These are phyloP conservation scores for Halophytophthora polymorphica DNA, from an alignment of 352 stramenopile species.

Conservation along the genomic window DNA sequence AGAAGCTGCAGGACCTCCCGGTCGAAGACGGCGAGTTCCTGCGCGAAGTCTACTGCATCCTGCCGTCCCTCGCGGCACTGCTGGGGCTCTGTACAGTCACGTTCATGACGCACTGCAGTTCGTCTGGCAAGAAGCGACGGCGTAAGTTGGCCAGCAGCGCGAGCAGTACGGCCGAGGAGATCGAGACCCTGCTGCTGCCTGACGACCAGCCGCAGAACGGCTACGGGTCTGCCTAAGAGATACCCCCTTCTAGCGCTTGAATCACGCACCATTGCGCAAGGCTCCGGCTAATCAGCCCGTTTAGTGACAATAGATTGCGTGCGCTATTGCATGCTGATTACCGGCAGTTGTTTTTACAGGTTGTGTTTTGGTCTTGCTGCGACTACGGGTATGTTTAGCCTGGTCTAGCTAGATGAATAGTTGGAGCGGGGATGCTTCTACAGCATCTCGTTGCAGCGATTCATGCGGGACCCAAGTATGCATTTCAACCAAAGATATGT, in stretches of 20 bases:
- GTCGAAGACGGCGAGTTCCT: conserved; percentile 65
- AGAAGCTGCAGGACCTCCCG: conserved; percentile 59
- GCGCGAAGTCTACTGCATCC: conserved; percentile 68
- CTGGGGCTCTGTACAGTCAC: conserved; percentile 58
- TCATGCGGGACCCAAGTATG: too few species aligned
- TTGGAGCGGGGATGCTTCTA: too few species aligned
- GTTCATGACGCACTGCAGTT: conserved; percentile 73
- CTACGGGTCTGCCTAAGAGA: conserved; percentile 20
- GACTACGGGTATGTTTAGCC: conserved; percentile 1
- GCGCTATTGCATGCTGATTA: not conserved
- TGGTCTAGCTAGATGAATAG: too few species aligned
- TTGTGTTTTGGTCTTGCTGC: not conserved
- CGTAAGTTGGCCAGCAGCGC: conserved; percentile 18
- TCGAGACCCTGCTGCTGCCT: conserved; percentile 19
- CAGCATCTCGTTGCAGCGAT: too few species aligned
- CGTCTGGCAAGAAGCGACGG: conserved; percentile 22
- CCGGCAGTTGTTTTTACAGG: not conserved
- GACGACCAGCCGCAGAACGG: conserved; percentile 9
- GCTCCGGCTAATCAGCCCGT: conserved; percentile 4
- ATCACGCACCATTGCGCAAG: conserved; percentile 3
- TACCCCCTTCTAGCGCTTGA: not conserved
- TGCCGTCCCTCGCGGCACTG: conserved; percentile 60
- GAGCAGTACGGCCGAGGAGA: conserved; percentile 27
- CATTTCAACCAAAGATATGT: too few species aligned
- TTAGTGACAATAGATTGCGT: not conserved